These are phyloP conservation scores for Albophoma yamanashiensis DNA, from an alignment of 2,329 filamentous ascomycete genomes.

Conservation along the genomic window DNA sequence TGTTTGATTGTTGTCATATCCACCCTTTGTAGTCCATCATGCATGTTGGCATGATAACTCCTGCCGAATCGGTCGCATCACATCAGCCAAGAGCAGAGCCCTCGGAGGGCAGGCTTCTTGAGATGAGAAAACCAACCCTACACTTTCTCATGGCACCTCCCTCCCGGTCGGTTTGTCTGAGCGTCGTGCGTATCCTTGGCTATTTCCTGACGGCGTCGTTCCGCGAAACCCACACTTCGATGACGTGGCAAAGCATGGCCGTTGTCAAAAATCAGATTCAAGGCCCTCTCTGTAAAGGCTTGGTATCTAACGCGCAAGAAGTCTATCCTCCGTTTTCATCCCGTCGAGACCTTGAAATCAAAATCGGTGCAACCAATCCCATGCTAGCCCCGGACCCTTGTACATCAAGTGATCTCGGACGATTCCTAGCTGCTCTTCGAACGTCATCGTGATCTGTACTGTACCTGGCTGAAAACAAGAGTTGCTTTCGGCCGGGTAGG, in stretches of 20 bases:
- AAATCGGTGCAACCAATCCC: not conserved
- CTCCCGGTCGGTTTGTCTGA: not conserved
- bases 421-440: not conserved
- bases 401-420: not conserved
- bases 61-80: not conserved
- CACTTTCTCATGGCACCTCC: not conserved
- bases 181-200: not conserved
- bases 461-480: not conserved
- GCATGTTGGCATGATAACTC: no score
- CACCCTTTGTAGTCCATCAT: no score
- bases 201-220: not conserved
- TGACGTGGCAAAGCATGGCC: not conserved
- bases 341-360: not conserved
- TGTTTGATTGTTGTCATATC: not conserved
- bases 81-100: not conserved
- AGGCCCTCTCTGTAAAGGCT: not conserved
- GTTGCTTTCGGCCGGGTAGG: not conserved
- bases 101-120: not conserved
- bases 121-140: not conserved
- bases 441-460: not conserved
- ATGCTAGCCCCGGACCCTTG: not conserved
- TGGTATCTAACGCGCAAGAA: not conserved
- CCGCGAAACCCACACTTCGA: not conserved
- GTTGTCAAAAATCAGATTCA: not conserved
- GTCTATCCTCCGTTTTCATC: not conserved